phyloP scores from a whole-genome alignment of 495 filamentous ascomycete genomes.

The Rhypophila decipiens region DNA sequence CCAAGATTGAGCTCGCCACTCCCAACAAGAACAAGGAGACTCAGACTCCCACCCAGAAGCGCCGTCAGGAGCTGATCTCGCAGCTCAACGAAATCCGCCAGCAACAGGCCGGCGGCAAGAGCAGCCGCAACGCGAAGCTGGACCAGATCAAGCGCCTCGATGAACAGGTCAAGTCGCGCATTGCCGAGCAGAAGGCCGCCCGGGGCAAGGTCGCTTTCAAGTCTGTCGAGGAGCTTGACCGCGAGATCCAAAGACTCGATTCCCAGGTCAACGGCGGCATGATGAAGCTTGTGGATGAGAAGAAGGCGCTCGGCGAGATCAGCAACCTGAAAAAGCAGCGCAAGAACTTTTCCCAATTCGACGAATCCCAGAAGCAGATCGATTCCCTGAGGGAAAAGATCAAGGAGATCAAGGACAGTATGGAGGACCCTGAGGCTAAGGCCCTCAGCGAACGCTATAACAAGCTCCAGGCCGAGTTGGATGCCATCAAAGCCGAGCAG shows the following conservation, averaged over 20 bases:
- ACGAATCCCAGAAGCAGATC: constrained; percentile 76
- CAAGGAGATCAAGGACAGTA: constrained; percentile 70
- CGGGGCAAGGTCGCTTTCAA: constrained; percentile 73
- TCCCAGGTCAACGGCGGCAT: constrained; percentile 76
- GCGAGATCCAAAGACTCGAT: constrained; percentile 70
- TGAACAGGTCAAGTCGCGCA: constrained; percentile 69
- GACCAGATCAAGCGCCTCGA: constrained; percentile 86
- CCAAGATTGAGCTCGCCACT: constrained; percentile 72
- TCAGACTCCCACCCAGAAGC: constrained; percentile 65
- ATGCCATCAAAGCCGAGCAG: constrained; percentile 82
- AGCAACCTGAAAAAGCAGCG: constrained; percentile 76
- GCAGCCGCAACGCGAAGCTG: constrained; percentile 61
- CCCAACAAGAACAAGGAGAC: constrained; percentile 62
- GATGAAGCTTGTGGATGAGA: constrained; percentile 94
- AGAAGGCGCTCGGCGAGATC: constrained; percentile 80
- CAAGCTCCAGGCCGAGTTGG: constrained; percentile 75
- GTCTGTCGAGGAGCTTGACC: constrained; percentile 79
- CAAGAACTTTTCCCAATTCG: constrained; percentile 81
- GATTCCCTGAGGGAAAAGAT: constrained; percentile 79
- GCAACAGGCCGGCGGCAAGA: constrained; percentile 80
- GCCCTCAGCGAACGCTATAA: constrained; percentile 78
- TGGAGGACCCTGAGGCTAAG: constrained; percentile 90
- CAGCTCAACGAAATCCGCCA: constrained; percentile 66
- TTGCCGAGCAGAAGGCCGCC: constrained; percentile 78
- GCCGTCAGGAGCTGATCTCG: constrained; percentile 71